Conservation (phyloP, 139 green algal genomes). For the Desmodesmus armatus region DNA sequence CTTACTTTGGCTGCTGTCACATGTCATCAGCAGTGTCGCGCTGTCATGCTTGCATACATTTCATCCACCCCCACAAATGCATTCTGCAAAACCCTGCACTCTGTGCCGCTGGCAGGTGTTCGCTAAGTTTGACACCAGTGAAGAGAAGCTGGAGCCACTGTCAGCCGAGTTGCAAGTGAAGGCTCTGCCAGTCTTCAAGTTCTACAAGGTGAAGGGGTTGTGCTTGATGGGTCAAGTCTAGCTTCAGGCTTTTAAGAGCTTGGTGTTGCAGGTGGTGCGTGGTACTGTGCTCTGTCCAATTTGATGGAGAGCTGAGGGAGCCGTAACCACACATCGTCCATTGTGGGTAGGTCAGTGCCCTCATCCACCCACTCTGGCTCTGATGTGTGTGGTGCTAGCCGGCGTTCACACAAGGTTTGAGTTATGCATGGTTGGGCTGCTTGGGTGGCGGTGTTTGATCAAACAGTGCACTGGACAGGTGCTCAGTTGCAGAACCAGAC, state of each 20-base stretch:
- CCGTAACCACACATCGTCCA: too few species aligned
- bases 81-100: too few species aligned
- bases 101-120: conserved; percentile 66
- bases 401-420: too few species aligned
- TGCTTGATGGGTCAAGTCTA: neutral
- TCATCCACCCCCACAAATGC: too few species aligned
- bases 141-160: conserved; percentile 70
- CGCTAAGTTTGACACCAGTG: conserved; percentile 82
- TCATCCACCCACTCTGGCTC: too few species aligned
- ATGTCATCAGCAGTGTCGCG: neutral
- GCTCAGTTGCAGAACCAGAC: too few species aligned
- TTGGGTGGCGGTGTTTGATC: too few species aligned
- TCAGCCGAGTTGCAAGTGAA: conserved; percentile 72
- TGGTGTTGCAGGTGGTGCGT: neutral
- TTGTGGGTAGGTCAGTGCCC: too few species aligned
- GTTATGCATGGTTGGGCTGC: too few species aligned
- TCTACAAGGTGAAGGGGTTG: conserved; percentile 76
- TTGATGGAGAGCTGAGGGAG: neutral
- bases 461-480: too few species aligned
- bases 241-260: neutral
- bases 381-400: too few species aligned
- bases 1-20: neutral
- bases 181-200: conserved; percentile 81
- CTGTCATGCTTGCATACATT: neutral
- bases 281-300: neutral